Percentiles rank a stretch among this genome's conserved stretches.
Conservation (phyloP, 306 rosid genomes). For the Dalbergia cochinchinensis region DNA sequence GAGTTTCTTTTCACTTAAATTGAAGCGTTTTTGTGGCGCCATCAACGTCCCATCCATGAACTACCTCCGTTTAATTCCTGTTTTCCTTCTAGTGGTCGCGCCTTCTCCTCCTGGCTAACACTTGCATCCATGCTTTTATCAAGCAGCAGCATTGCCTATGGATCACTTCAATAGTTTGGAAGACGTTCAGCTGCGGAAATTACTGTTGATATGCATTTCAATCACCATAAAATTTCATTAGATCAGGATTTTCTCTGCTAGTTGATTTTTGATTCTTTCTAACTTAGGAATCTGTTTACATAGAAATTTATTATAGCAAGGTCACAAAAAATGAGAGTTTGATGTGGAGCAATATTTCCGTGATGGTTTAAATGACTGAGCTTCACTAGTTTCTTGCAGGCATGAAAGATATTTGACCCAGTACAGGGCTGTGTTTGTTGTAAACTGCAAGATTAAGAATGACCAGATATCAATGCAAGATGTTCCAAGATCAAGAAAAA, state of each 20-base stretch:
- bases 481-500: conserved; percentile 47
- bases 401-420: conserved; percentile 83
- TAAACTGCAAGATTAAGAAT: conserved; percentile 68
- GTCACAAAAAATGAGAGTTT: neutral
- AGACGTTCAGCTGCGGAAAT: neutral
- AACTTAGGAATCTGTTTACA: neutral
- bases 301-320: neutral
- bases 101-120: conserved; percentile 11
- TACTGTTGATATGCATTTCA: neutral
- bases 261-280: neutral
- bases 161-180: neutral
- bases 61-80: neutral
- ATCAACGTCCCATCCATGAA: neutral
- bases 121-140: neutral
- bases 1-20: neutral
- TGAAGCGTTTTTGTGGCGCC: neutral
- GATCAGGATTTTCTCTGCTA: neutral
- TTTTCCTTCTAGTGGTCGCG: neutral
- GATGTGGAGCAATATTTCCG: neutral
- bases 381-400: conserved; percentile 57
- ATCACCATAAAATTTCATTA: neutral
- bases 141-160: neutral
- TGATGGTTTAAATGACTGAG: conserved; percentile 13
- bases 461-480: conserved; percentile 42
- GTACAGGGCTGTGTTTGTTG: conserved; percentile 77